These are phyloP conservation scores for Capsella rubella DNA, from an alignment of 441 rosid genomes.

Conservation along the genomic window DNA sequence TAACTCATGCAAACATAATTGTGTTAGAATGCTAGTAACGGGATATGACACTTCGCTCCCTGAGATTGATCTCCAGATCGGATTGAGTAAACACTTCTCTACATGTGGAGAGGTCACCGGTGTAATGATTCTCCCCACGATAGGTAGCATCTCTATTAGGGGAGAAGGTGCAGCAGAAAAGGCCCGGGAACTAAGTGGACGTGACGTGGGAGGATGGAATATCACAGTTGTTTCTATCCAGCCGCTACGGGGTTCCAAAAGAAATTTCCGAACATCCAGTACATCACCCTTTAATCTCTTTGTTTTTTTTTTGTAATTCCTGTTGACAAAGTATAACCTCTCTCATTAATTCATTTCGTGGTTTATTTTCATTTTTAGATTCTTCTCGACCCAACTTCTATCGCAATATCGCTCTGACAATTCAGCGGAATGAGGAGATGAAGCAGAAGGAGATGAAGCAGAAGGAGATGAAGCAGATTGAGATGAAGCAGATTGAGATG, in stretches of 20 bases:
- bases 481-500: not conserved
- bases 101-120: not conserved
- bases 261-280: not conserved
- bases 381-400: not conserved
- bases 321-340: not conserved
- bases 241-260: not conserved
- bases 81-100: not conserved
- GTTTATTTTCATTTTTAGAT: not conserved
- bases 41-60: not conserved
- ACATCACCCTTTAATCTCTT: too few species aligned
- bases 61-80: not conserved
- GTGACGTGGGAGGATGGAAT: not conserved
- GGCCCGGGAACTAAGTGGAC: not conserved
- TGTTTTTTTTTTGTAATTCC: not conserved
- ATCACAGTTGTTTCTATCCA: not conserved
- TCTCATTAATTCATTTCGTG: not conserved
- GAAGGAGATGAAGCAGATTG: too few species aligned
- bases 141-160: not conserved
- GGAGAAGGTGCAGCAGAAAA: not conserved
- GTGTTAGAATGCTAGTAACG: not conserved
- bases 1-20: not conserved
- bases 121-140: not conserved
- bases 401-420: not conserved
- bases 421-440: not conserved
- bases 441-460: not conserved